Conservation (phyloP, 75 land plant species). For the Pinus albicaulis region DNA sequence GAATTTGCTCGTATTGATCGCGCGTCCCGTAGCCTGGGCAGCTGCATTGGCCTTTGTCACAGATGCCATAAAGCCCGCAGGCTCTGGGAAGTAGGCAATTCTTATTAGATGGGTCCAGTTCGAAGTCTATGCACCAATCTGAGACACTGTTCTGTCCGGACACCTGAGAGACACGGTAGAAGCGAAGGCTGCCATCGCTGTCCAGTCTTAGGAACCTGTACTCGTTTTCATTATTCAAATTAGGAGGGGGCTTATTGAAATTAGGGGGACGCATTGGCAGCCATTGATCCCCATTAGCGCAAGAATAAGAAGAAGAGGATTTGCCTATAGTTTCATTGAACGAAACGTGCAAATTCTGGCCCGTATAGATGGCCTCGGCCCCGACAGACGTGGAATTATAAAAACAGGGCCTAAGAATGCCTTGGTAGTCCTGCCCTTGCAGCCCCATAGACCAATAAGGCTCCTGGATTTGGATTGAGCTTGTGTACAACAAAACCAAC, state of each 20-base stretch:
- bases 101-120: neutral
- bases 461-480: neutral
- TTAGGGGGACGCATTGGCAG: no score
- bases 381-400: neutral
- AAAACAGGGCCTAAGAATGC: neutral
- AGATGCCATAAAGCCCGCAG: conserved; percentile 33
- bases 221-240: no score
- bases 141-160: neutral
- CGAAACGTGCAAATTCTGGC: neutral
- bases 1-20: neutral
- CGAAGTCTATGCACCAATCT: conserved; percentile 1
- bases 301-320: neutral
- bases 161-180: neutral
- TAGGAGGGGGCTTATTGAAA: neutral
- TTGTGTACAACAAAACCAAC: neutral
- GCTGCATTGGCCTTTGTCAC: conserved; percentile 9
- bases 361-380: neutral
- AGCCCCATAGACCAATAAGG: no score
- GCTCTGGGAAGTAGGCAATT: conserved; percentile 14
- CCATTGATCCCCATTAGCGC: neutral
- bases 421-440: neutral
- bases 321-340: neutral
- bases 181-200: conserved; percentile 4
- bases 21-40: neutral
- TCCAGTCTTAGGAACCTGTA: neutral